Percentiles rank a stretch among this genome's conserved stretches.
phyloP scores from a whole-genome alignment of 805 yeast species.

The Candida chilensis region DNA sequence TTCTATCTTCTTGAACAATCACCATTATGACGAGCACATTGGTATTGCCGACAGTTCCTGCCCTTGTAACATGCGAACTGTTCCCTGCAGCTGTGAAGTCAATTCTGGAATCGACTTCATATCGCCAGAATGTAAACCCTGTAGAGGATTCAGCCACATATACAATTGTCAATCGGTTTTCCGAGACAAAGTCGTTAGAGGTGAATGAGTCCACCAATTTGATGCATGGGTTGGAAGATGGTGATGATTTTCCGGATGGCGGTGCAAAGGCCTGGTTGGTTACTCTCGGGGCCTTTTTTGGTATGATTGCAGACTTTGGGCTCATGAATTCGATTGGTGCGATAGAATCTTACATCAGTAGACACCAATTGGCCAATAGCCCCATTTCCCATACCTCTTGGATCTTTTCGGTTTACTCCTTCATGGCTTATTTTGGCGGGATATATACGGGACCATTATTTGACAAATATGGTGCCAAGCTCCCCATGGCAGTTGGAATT shows the following conservation, averaged over 20 bases:
- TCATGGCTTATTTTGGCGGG: no score
- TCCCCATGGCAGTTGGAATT: conserved; percentile 25
- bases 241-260: conserved; percentile 19
- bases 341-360: conserved; percentile 26
- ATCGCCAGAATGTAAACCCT: no score
- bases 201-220: conserved; percentile 1
- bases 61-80: no score
- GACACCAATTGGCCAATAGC: conserved; percentile 21
- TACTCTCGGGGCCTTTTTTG: conserved; percentile 22
- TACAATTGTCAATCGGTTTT: no score
- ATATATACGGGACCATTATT: conserved; percentile 35
- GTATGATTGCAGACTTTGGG: conserved; percentile 21
- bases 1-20: no score
- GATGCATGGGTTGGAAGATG: background rate
- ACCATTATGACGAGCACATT: no score
- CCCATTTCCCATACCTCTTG: conserved; percentile 41
- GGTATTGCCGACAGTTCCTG: no score
- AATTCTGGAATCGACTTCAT: no score
- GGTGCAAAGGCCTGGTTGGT: conserved; percentile 22
- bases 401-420: conserved; percentile 28
- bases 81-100: no score
- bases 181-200: no score
- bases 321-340: conserved; percentile 28
- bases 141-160: no score
- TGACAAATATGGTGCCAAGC: conserved; percentile 33